phyloP scores from a whole-genome alignment of 345 rosid genomes.

The Hibiscus syriacus region DNA sequence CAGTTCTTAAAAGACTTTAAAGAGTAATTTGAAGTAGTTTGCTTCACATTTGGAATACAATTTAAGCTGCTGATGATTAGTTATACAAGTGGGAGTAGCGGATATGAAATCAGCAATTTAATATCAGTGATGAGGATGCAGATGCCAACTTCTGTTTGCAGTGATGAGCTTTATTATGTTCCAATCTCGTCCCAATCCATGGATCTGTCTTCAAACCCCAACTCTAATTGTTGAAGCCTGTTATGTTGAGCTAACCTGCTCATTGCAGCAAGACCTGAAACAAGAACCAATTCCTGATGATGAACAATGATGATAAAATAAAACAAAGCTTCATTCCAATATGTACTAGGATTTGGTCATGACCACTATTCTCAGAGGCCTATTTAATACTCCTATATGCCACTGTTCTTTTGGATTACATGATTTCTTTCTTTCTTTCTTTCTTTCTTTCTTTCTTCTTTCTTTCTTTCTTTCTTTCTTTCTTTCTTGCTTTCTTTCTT shows the following conservation, averaged over 20 bases:
- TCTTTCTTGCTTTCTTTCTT: no score
- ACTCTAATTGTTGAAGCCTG: conserved; percentile 32
- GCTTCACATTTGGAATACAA: not conserved
- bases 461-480: no score
- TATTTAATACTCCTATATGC: not conserved
- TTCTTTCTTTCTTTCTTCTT: no score
- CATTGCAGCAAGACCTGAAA: conserved; percentile 49
- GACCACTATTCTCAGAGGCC: not conserved
- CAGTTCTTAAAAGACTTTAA: no score
- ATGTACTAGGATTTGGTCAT: not conserved
- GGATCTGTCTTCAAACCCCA: conserved; percentile 23
- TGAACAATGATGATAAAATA: not conserved
- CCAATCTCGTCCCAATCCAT: conserved; percentile 25
- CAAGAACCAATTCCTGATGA: not conserved
- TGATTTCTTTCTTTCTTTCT: no score
- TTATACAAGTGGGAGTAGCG: not conserved
- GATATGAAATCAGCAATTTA: not conserved
- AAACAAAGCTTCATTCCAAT: not conserved
- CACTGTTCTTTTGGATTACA: not conserved
- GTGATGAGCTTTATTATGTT: conserved; percentile 12
- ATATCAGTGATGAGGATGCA: not conserved
- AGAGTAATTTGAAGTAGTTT: not conserved
- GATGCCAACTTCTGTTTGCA: not conserved
- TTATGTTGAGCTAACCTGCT: conserved; percentile 35
- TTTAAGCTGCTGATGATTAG: not conserved